Conservation (phyloP, 345 rosid genomes). For the Populus davidiana region DNA sequence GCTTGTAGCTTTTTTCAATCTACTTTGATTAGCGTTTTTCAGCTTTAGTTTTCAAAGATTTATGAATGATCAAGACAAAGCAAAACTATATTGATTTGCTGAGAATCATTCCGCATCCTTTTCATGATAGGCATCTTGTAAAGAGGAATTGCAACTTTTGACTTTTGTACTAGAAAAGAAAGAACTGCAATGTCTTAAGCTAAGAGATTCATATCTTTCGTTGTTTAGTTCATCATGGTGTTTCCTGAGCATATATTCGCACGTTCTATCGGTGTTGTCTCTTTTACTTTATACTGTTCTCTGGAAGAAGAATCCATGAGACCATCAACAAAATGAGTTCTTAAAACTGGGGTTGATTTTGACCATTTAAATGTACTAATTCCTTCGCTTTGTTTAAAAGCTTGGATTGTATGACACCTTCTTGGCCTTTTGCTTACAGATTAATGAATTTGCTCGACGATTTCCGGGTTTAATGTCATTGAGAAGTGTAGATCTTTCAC, state of each 20-base stretch:
- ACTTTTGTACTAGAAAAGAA: constrained; percentile 23
- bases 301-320: constrained; percentile 15
- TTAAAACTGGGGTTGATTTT: constrained; percentile 1
- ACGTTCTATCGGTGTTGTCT: constrained; percentile 6
- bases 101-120: constrained; percentile 26
- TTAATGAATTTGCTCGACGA: constrained; percentile 65
- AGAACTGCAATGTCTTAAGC: not conserved
- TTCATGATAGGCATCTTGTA: constrained; percentile 36
- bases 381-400: constrained; percentile 11
- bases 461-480: constrained; percentile 81
- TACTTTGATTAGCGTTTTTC: not conserved
- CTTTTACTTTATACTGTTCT: constrained; percentile 9
- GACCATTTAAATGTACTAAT: not conserved
- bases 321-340: not conserved
- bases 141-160: constrained; percentile 35
- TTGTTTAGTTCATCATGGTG: constrained; percentile 5
- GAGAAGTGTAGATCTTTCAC: constrained; percentile 98
- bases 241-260: constrained; percentile 22
- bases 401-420: constrained; percentile 16
- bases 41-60: not conserved
- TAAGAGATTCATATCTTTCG: constrained; percentile 13
- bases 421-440: constrained; percentile 42
- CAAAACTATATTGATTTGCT: constrained; percentile 11
- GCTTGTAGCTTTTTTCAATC: not conserved
- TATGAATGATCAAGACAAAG: constrained; percentile 5